Evolutionary conservation across 495 filamentous ascomycete species (phyloP).

Genomic region (Xylaria grammica): DNA sequence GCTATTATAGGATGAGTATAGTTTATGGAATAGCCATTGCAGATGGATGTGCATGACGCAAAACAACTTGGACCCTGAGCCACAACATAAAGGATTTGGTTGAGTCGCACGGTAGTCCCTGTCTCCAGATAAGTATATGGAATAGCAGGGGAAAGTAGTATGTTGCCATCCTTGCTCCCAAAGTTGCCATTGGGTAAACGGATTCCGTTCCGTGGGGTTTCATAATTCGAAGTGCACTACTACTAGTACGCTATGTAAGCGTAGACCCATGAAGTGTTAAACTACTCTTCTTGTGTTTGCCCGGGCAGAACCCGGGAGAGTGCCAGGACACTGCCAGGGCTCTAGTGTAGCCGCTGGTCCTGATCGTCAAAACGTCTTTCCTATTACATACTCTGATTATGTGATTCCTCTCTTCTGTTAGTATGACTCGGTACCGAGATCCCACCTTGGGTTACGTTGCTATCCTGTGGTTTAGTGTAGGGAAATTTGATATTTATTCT

Average conservation of each 20-base stretch:
- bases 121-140: slow-evolving; percentile 2
- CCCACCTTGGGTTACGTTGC: not conserved
- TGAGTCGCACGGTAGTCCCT: not conserved
- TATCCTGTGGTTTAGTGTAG: no score
- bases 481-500: no score
- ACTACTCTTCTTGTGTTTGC: not conserved
- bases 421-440: not conserved
- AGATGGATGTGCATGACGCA: slow-evolving; percentile 12
- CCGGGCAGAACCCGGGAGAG: not conserved
- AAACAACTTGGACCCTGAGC: slow-evolving; percentile 7
- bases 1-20: not conserved
- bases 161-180: slow-evolving; percentile 17
- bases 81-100: slow-evolving; percentile 1
- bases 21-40: slow-evolving; percentile 14
- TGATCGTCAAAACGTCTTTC: slow-evolving; percentile 10
- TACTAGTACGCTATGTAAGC: no score
- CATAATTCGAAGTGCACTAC: no score
- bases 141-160: not conserved
- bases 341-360: not conserved
- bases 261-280: slow-evolving; percentile 6
- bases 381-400: not conserved
- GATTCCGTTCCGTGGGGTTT: not conserved
- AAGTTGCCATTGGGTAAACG: slow-evolving; percentile 16
- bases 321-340: no score
- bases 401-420: not conserved